Base-by-base conservation (phyloP, 164 flowering plant species). In the Umbellularia californica region DNA sequence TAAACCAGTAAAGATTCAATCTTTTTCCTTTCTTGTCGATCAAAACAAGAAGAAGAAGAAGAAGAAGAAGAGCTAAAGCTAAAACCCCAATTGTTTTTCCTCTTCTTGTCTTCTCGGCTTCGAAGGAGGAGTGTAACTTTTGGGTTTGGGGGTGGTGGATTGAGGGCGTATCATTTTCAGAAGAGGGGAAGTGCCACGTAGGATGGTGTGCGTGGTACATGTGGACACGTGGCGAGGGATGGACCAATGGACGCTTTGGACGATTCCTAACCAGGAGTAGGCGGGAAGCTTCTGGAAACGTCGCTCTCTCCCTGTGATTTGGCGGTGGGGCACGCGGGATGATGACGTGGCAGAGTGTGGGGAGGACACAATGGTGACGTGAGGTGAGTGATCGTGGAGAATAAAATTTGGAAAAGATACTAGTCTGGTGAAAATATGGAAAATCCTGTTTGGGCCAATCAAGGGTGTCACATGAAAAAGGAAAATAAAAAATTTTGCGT, bases 281-380 rank as follows among this genome's bases (percentile, higher is more conserved):
- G 35, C 71, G n/a, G 22, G 60, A 93, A 89, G 88, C 77, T 93
- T 93, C 98, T 85, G 85, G 98, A 90, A 91, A 55, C n/a, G 60
- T 55, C 60, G 1, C 20, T 20, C 60, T 5, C 47, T 20, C 60
- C 4, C 11, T 55, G 19, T 5, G 11, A 5, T 41, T 41, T 9
- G 9, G 47, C 10, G 33, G 0, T 0, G 30, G 33, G 47, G 60
- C 47, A 35, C 47, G 9, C 47, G 10, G 2, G 60, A 0, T 15
- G 47, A 13, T 55, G 60, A 55, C 60, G 60, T 55, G 60, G 60
- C 60, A 4, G 60, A 17, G 2, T 14, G 1, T 55, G 17, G 60
- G 20, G 60, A 3, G 19, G 60, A 55, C 60, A 17, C n/a, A 0
- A 0, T 15, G n/a, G 19, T 41, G 10, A 9, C 9, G 35, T 5